Evolutionary conservation across 2,329 filamentous ascomycete genomes (phyloP), one percentile per base, ranked within the genome.

Genomic region (Xylariaceae sp.): DNA sequence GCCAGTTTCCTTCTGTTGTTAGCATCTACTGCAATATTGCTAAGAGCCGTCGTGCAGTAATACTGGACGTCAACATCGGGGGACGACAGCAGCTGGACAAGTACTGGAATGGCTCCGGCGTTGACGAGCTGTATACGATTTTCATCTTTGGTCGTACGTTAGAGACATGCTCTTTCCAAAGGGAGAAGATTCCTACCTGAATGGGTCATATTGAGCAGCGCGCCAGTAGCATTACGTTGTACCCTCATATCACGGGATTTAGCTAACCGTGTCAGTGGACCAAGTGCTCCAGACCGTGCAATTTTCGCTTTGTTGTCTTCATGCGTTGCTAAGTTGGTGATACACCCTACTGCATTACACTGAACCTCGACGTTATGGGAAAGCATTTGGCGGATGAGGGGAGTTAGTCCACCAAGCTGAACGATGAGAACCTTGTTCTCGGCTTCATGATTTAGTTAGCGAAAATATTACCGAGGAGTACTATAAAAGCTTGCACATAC

Each of bases 271-370:
- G 95, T 99, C 66, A 99, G 79, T 7, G 95, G 95, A 6, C 90
- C 91, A 54, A 99, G 82, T 52, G 95, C 95, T 56, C 95, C 95
- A 3, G 95, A 99, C 60, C 92, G 87, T 66, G 95, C 95, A 74
- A 99, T 99, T 79, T 96, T 97, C 56, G 95, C 93, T 79, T 99
- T 99, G 79, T 99, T 99, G 68, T 98, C 95, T 78, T 99, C 95
- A 71, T 99, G 95, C 2, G 95, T 99, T 52, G 95, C 95, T 54
- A 99, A 79, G 73, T 99, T 99, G 41, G 95, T 99, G 74, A 99
- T 99, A 79, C 95, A 99, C 48, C 95, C 95, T 60, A 99, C 95
- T 39, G 95, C 95, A 75, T 99, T 99, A 81, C 95, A 99, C 77
- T 99, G 95, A 23, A 99, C 95, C 74, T 99, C 95, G 66, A 99